Conservation (phyloP, 495 filamentous ascomycete genomes). For the Haplographium delicatum region DNA sequence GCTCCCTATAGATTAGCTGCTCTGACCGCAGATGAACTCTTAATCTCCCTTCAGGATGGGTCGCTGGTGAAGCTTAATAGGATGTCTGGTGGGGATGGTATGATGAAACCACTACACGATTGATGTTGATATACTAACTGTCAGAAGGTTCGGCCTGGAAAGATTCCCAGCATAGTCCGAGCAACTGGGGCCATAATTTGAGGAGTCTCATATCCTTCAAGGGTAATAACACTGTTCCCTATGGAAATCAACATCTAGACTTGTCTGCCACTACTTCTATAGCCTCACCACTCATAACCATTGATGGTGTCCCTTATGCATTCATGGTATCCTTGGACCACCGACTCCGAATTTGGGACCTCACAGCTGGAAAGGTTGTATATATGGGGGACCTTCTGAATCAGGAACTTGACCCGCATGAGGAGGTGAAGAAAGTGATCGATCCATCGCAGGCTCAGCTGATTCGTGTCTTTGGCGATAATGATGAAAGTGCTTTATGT, state of each 20-base stretch:
- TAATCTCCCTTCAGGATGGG: conserved; percentile 80
- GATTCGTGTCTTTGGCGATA: conserved; percentile 64
- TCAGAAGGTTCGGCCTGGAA: conserved; percentile 58
- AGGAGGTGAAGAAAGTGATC: conserved; percentile 63
- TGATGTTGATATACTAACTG: conserved; percentile 14
- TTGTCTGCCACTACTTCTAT: conserved; percentile 58
- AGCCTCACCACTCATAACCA: conserved; percentile 55
- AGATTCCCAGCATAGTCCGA: conserved; percentile 73
- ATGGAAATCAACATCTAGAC: conserved; percentile 62
- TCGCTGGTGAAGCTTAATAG: conserved; percentile 68
- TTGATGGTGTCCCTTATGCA: conserved; percentile 48
- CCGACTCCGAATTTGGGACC: conserved; percentile 79
- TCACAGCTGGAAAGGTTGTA: conserved; percentile 64
- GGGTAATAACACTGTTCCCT: conserved; percentile 57
- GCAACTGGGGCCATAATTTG: conserved; percentile 68
- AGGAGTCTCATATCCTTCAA: conserved; percentile 68
- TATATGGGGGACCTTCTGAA: conserved; percentile 68
- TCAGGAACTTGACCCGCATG: conserved; percentile 46
- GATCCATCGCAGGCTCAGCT: conserved; percentile 67
- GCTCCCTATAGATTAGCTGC: conserved; percentile 77
- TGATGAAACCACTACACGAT: conserved; percentile 23
- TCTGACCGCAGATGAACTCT: conserved; percentile 62
- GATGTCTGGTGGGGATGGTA: conserved; percentile 62
- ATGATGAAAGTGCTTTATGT: conserved; percentile 62
- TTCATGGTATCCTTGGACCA: conserved; percentile 87